Conservation (phyloP, 176 grass and related monocot species). For the Triticum monococcum region DNA sequence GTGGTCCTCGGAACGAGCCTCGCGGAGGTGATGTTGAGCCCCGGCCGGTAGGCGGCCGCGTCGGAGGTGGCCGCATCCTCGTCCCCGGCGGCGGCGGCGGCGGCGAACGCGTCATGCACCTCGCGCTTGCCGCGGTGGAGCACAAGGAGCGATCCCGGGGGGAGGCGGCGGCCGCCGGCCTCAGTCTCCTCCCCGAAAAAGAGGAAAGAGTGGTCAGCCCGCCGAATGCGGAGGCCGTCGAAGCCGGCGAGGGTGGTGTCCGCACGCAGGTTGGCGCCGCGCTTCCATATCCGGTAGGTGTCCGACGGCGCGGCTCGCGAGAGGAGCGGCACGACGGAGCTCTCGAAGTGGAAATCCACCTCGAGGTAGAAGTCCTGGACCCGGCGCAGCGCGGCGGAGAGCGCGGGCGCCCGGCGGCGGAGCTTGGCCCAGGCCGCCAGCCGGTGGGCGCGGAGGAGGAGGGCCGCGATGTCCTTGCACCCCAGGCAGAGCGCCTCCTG, state of each 20-base stretch:
- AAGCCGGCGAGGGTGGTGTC: slow-evolving; percentile 92
- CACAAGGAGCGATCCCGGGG: slow-evolving; percentile 80
- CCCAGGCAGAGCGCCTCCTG: slow-evolving; percentile 86
- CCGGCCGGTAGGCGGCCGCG: slow-evolving; percentile 74
- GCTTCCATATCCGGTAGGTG: slow-evolving; percentile 96
- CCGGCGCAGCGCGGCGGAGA: slow-evolving; percentile 66
- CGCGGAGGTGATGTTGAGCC: slow-evolving; percentile 75
- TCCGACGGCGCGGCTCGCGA: slow-evolving; percentile 79
- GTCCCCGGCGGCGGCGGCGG: slow-evolving; percentile 57
- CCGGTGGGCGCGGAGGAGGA: slow-evolving; percentile 83
- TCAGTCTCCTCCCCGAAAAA: slow-evolving; percentile 71
- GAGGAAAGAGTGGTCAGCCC: slow-evolving; percentile 80
- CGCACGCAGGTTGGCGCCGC: slow-evolving; percentile 69
- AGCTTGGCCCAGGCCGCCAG: slow-evolving; percentile 76
- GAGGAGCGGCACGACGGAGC: slow-evolving; percentile 83
- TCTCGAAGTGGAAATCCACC: slow-evolving; percentile 92
- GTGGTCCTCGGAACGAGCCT: slow-evolving; percentile 78
- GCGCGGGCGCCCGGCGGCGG: slow-evolving; percentile 61
- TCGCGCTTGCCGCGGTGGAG: slow-evolving; percentile 78
- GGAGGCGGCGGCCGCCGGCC: slow-evolving; percentile 44
- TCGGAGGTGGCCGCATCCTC: slow-evolving; percentile 71
- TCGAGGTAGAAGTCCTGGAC: slow-evolving; percentile 90
- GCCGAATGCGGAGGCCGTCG: slow-evolving; percentile 79
- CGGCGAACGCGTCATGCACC: slow-evolving; percentile 86
- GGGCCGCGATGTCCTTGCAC: slow-evolving; percentile 44